Evolutionary conservation across 805 yeast genomes (phyloP).

Genomic region (Lachancea thermotolerans): DNA sequence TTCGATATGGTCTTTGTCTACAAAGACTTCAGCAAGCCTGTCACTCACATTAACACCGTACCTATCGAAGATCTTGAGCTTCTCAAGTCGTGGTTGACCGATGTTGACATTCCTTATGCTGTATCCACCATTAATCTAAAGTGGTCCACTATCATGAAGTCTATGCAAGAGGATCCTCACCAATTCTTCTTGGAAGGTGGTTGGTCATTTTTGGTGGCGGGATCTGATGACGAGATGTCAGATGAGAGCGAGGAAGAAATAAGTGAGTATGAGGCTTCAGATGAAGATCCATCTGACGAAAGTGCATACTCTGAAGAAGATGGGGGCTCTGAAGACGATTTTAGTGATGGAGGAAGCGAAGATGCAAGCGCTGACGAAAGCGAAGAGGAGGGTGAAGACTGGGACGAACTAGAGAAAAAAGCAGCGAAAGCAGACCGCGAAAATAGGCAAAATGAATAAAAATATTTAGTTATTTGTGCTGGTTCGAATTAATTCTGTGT

Average conservation of each 20-base stretch:
- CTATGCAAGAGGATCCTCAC: conserved; percentile 85
- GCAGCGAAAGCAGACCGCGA: conserved; percentile 35
- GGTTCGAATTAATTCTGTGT: too few species aligned
- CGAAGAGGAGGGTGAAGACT: conserved; percentile 35
- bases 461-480: background rate
- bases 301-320: conserved; percentile 34
- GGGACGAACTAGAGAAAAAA: conserved; percentile 35
- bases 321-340: conserved; percentile 31
- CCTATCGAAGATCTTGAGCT: conserved; percentile 90
- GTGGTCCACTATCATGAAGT: conserved; percentile 94
- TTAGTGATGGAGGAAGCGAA: conserved; percentile 16
- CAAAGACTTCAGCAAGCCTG: conserved; percentile 83
- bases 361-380: conserved; percentile 33
- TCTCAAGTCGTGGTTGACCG: conserved; percentile 94
- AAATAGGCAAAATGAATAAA: conserved; percentile 13
- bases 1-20: conserved; percentile 95
- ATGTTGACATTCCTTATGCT: conserved; percentile 90
- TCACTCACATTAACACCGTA: conserved; percentile 87
- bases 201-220: conserved; percentile 89
- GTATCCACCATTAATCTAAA: conserved; percentile 94
- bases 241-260: conserved; percentile 64
- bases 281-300: conserved; percentile 39
- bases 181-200: conserved; percentile 94
- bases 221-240: conserved; percentile 69
- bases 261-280: conserved; percentile 40